Base-by-base conservation (phyloP, 2,329 filamentous ascomycete genomes). In the Fusarium heterosporum region DNA sequence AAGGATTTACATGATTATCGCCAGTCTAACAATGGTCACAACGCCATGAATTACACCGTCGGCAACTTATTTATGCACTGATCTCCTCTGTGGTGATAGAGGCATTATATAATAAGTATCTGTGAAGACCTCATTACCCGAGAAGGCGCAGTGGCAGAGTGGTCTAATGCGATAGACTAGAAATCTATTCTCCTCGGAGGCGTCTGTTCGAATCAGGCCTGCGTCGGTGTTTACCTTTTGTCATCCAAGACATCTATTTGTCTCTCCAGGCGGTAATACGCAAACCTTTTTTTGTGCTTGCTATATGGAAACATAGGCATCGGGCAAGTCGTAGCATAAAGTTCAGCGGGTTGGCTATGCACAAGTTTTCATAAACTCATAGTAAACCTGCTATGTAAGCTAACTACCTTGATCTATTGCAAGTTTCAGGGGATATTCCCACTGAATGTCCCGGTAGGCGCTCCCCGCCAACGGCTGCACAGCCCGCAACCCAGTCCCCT, bases 141-240 rank as follows among this genome's bases (percentile, higher is more conserved):
- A 41, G 6, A 54, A 60, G 61, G 61, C 61, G 61, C 61, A 64
- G 61, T 64, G 61, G 61, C 61, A 64, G 61, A 64, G 61, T 64
- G 61, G 61, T 64, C 61, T 64, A 64, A 64, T 64, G 60, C 60
- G 60, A 64, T 64, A 64, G 60, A 64, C 60, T 64, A 64, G 60
- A 64, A 64, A 64, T 64, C 61, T 64, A 64, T 64, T 64, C 59
- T 63, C 60, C 17, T 63, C 60, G 60, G 60, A 63, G 60, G 60
- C 60, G 58, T 63, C 60, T 63, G 58, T 64, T 64, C 60, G 59
- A 64, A 63, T 63, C 60, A 64, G 60, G 60, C 59, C 61, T 64
- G 60, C 61, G 61, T 64, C 60, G 61, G 46, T 59, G 28, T 58
- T 13, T n/a, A 13, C 7, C 11, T 63, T 62, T 47, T 60, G n/a